Conservation (phyloP, 2,329 filamentous ascomycete species). For the Trichoderma koningii region DNA sequence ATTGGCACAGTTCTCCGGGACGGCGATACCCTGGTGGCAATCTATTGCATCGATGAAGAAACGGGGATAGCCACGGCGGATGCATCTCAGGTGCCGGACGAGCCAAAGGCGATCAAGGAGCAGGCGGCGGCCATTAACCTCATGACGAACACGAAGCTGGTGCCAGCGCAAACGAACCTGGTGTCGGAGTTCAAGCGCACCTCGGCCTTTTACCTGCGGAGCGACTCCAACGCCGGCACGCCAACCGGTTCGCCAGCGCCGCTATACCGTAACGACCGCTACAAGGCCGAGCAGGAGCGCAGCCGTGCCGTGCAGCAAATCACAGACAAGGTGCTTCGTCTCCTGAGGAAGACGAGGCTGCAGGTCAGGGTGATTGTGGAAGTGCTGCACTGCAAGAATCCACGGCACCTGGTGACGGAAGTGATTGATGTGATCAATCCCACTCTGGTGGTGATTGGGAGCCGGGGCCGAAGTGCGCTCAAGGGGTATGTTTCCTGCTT, state of each 20-base stretch:
- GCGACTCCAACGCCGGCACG: slow-evolving; percentile 37
- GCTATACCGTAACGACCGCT: slow-evolving; percentile 52
- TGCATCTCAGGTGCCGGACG: slow-evolving; percentile 65
- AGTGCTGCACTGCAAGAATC: slow-evolving; percentile 97
- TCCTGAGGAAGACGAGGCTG: slow-evolving; percentile 85
- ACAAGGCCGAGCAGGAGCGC: slow-evolving; percentile 74
- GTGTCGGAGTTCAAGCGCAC: slow-evolving; percentile 41
- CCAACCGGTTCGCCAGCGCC: slow-evolving; percentile 52
- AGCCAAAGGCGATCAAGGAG: slow-evolving; percentile 73
- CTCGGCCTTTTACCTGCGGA: slow-evolving; percentile 35
- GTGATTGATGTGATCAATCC: slow-evolving; percentile 93
- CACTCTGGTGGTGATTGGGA: slow-evolving; percentile 90
- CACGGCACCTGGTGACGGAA: slow-evolving; percentile 93
- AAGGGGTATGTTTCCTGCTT: slow-evolving; percentile 70
- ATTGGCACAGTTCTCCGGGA: slow-evolving; percentile 93
- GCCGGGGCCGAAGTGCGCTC: slow-evolving; percentile 83
- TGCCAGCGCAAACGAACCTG: slow-evolving; percentile 38
- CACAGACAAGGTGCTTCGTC: slow-evolving; percentile 77
- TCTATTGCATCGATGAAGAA: slow-evolving; percentile 94
- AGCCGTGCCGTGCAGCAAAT: slow-evolving; percentile 80
- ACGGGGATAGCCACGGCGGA: slow-evolving; percentile 55
- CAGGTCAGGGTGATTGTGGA: slow-evolving; percentile 94
- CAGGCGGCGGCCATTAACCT: slow-evolving; percentile 71
- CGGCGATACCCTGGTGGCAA: slow-evolving; percentile 88
- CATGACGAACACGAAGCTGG: slow-evolving; percentile 51